Evolutionary conservation across 345 rosid genomes (phyloP), one percentile per base, ranked within the genome.

Genomic region (Mangifera indica): DNA sequence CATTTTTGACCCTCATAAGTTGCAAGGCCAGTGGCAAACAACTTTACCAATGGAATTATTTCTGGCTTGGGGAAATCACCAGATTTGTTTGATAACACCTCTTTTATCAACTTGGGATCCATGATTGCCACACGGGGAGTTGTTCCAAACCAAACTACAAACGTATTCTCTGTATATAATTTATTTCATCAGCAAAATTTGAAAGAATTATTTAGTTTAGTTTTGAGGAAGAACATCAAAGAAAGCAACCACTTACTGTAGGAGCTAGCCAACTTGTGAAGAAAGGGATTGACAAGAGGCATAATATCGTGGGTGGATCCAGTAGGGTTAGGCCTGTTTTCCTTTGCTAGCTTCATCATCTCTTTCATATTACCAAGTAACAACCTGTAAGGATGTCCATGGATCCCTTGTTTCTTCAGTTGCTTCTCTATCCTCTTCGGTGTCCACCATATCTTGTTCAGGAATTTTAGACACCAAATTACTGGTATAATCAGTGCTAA

Each of bases 81-180:
- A 5, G 63, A 52, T 63, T 58, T 72, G 69, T 53, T 79, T 18
- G 63, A 62, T 17, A 79, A n/a, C 10, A 76, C 68, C 71, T 79
- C 82, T 76, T 72, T 79, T n/a, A 69, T 69, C 25, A 72, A 56
- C 63, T 72, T 52, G 29, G 82, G 69, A 40, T 79, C 79, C 77
- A 67, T 51, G 58, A 76, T 63, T 53, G 60, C 60, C 59, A 79
- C 77, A 18, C 74, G 70, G 12, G 82, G 82, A 51, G 48, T 63
- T 66, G 67, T 59, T 49, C 77, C 82, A 10, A 63, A 68, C 79
- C 79, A 79, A 44, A 67, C 18, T 4, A 73, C 72, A 49, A 76
- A 67, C 4, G 54, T 54, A 21, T 68, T 79, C 22, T 76, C 79
- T 79, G 79, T 75, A 53, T 32, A 29, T 54, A 2, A 54, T 15